Percentiles rank a stretch among this genome's conserved stretches.
Conservation (phyloP, 2,329 filamentous ascomycete species). For the Fusarium brachygibbosum region DNA sequence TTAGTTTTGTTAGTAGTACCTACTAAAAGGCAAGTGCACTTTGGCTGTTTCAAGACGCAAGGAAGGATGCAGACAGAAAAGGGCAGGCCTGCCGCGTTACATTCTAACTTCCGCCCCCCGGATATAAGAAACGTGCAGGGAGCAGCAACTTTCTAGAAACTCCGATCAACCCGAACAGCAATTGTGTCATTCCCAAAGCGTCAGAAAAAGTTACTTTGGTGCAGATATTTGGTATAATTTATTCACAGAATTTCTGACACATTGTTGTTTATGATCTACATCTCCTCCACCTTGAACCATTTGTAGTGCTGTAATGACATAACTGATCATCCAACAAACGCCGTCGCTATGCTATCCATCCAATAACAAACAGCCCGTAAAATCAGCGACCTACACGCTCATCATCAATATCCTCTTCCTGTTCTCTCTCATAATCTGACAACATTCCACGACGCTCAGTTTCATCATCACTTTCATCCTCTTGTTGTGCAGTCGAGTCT, state of each 20-base stretch:
- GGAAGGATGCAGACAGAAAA: background rate
- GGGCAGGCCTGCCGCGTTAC: conserved; percentile 14
- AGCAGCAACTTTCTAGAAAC: conserved; percentile 11
- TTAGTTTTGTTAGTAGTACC: background rate
- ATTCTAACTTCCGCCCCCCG: conserved; percentile 18
- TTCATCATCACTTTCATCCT: conserved; percentile 38
- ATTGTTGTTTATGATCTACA: conserved; percentile 15
- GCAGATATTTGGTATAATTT: background rate
- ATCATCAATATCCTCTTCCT: conserved; percentile 30
- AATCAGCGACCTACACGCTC: conserved; percentile 19
- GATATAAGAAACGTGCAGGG: conserved; percentile 13
- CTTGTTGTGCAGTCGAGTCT: conserved; percentile 58
- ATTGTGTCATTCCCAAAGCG: background rate
- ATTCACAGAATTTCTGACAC: background rate
- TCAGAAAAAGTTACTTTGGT: background rate
- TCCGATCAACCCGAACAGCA: background rate
- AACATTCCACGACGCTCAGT: conserved; percentile 50
- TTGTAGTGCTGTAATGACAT: background rate
- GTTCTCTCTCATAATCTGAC: conserved; percentile 47
- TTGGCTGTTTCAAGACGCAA: conserved; percentile 18
- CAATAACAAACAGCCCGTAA: conserved; percentile 13
- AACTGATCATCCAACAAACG: conserved; percentile 29
- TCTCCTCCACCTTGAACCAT: background rate
- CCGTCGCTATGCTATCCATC: conserved; percentile 45
- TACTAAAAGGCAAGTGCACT: background rate